phyloP scores from a whole-genome alignment of 2,329 filamentous ascomycete genomes.

The Cytospora leucostoma region DNA sequence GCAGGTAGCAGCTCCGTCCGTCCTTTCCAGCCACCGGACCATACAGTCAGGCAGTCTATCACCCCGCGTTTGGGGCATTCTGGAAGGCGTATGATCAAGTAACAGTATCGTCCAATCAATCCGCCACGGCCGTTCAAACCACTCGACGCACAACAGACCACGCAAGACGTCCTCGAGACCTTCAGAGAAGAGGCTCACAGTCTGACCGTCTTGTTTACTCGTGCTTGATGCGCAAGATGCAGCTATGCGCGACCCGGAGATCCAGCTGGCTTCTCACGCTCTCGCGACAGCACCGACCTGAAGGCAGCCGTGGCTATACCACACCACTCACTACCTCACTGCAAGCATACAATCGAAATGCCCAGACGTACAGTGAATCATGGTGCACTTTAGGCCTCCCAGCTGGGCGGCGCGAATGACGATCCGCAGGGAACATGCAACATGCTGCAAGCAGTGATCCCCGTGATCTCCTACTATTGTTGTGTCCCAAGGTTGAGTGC shows the following conservation, averaged over 20 bases:
- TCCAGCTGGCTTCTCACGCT: too few relatives aligned
- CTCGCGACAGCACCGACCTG: too few relatives aligned
- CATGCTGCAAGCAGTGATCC: not conserved
- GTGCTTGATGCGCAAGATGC: too few relatives aligned
- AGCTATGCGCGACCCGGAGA: too few relatives aligned
- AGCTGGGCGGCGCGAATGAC: not conserved
- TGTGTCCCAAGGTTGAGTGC: not conserved
- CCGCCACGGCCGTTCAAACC: not conserved
- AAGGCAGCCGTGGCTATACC: too few relatives aligned
- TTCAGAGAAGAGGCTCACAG: constrained; percentile 10
- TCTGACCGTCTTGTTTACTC: not conserved
- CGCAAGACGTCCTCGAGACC: not conserved
- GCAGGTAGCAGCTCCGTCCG: constrained; percentile 7
- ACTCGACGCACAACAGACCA: constrained; percentile 14
- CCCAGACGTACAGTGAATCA: not conserved
- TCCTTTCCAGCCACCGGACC: constrained; percentile 12
- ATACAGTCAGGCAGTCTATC: not conserved
- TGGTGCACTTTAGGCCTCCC: not conserved
- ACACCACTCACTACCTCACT: too few relatives aligned
- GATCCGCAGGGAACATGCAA: not conserved
- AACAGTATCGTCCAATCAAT: constrained; percentile 19
- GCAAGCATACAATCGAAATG: not conserved
- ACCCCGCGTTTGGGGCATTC: constrained; percentile 19
- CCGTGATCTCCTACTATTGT: not conserved
- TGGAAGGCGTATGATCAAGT: constrained; percentile 8